Evolutionary conservation across 805 yeast genomes (phyloP).

Genomic region (Metschnikowia santaceciliae): DNA sequence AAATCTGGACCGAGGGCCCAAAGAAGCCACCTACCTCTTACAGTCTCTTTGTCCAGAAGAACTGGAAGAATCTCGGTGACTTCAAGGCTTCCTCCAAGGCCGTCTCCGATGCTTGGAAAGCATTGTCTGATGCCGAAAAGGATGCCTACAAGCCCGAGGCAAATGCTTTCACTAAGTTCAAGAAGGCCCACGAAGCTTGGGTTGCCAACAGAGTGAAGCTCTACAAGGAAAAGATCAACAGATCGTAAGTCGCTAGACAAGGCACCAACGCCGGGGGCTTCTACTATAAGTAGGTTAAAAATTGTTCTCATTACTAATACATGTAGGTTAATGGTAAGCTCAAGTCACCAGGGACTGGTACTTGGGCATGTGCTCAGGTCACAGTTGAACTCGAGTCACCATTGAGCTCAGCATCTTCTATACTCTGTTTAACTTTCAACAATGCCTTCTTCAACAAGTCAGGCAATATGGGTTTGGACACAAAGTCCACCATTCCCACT

Average conservation of each 20-base stretch:
- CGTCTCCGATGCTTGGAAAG: slow-evolving; percentile 28
- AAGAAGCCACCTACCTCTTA: slow-evolving; percentile 28
- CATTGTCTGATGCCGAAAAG: slow-evolving; percentile 28
- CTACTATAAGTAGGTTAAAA: background rate
- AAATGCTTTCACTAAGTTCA: slow-evolving; percentile 20
- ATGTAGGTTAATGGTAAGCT: background rate
- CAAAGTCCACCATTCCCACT: slow-evolving; percentile 52
- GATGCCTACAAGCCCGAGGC: slow-evolving; percentile 19
- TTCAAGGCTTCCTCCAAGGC: slow-evolving; percentile 25
- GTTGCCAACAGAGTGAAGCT: slow-evolving; percentile 24
- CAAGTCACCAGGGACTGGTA: background rate
- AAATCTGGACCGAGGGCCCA: slow-evolving; percentile 32
- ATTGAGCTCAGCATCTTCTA: background rate
- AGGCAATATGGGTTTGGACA: slow-evolving; percentile 52
- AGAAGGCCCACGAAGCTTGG: slow-evolving; percentile 28
- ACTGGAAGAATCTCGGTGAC: slow-evolving; percentile 22
- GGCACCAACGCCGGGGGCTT: no score
- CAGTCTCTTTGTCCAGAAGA: slow-evolving; percentile 28
- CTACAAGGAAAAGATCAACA: slow-evolving; percentile 8
- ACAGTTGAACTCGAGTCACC: background rate
- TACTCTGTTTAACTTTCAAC: slow-evolving; percentile 7
- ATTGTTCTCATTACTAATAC: background rate
- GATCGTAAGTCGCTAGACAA: background rate
- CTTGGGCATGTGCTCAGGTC: no score
- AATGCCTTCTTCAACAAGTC: slow-evolving; percentile 38